Base-by-base conservation (phyloP, 768 basidiomycete genomes). In the Rhodotorula kratochvilovae region DNA sequence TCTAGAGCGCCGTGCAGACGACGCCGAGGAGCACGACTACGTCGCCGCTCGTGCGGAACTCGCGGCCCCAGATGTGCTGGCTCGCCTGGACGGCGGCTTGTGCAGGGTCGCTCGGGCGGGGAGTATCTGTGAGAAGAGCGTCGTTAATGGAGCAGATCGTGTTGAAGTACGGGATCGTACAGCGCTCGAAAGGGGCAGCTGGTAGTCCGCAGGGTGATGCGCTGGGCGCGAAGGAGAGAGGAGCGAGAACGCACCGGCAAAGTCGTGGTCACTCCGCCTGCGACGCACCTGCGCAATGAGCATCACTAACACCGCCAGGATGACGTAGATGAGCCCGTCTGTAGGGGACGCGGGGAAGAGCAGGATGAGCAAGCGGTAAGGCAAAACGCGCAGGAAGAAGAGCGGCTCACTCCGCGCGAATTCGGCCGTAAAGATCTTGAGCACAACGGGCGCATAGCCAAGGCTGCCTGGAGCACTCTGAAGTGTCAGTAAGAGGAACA, bases 11-110 rank as follows among this genome's bases (percentile, higher is more conserved):
- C 2, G 85, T 84, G 0, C 91, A 89, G 4, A 89, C 81, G 23
- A 82, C 76, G 0, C 87, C 83, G 13, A 91, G 85, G 21, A 84
- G 81, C 6, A 89, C 67, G 29, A 81, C 79, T 29, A 88, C 85
- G 84, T 88, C 85, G n/a, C 91, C 91, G 12, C 90, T 88, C 1
- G 90, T 90, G 27, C 87, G 79, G 77, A 92, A 92, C 2, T 89
- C 89, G 21, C 89, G 83, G 0, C 91, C 91, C 76, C 87, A 90
- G 15, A 88, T 82, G 1, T 88, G 61, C 84, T 57, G 82, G 84
- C 42, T 83, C 82, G 67, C 87, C 65, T 66, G 64, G 35, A 25
- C 10, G 11, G 5, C 45, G n/a, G 13, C 8, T 13, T 27, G 21
- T 0, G 42, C 4, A 8, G 43, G 36, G 33, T 2, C 25, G n/a